Evolutionary conservation across 306 rosid species (phyloP).

Genomic region (barrel medic (Medicago truncatula)): DNA sequence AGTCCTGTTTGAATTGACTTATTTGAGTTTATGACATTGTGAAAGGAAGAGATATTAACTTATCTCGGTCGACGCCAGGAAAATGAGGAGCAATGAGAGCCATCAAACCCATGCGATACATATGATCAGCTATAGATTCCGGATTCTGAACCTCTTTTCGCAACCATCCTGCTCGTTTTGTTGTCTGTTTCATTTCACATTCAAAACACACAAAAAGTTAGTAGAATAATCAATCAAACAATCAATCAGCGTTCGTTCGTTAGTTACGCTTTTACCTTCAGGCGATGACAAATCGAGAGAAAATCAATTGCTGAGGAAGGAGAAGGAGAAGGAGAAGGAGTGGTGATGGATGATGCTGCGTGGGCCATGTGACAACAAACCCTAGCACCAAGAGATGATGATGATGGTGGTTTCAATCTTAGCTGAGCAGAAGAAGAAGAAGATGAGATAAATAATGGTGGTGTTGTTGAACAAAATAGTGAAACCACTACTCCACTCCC

Average conservation of each 20-base stretch:
- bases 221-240: neutral
- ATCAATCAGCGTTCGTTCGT: too few species aligned
- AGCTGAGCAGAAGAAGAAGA: neutral
- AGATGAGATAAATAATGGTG: neutral
- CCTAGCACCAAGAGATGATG: neutral
- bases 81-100: conserved; percentile 81
- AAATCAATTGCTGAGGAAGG: conserved; percentile 75
- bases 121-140: conserved; percentile 92
- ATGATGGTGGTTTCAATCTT: neutral
- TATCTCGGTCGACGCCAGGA: conserved; percentile 80
- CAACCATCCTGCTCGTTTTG: conserved; percentile 91
- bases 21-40: too few species aligned
- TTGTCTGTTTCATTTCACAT: conserved; percentile 56
- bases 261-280: conserved; percentile 43
- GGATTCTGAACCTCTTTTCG: conserved; percentile 63
- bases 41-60: conserved; percentile 46
- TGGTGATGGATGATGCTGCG: neutral
- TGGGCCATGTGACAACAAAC: conserved; percentile 13
- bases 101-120: conserved; percentile 95
- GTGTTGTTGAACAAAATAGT: conserved; percentile 2
- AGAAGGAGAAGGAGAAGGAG: conserved; percentile 31
- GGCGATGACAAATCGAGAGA: conserved; percentile 86
- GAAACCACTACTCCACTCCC: conserved; percentile 3
- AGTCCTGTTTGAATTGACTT: neutral
- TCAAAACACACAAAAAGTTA: neutral